Evolutionary conservation across 306 rosid genomes (phyloP).

Genomic region (Arachis hypogaea): DNA sequence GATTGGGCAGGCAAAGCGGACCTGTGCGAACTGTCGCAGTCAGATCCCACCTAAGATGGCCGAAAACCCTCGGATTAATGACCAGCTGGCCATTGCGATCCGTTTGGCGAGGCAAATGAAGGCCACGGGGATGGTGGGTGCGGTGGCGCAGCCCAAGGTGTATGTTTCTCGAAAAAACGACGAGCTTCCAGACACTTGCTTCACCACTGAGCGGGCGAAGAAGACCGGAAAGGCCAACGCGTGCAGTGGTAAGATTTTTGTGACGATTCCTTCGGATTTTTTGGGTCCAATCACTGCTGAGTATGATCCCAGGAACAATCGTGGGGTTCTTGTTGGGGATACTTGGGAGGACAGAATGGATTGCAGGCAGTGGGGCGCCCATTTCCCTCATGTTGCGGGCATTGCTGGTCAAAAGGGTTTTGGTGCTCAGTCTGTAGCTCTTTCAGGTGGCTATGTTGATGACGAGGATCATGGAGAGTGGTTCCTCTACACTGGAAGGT

Average conservation of each 20-base stretch:
- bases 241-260: slow-evolving; percentile 70
- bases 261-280: slow-evolving; percentile 57
- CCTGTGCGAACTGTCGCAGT: slow-evolving; percentile 64
- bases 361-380: slow-evolving; percentile 82
- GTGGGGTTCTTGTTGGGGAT: slow-evolving; percentile 74
- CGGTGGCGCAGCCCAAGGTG: slow-evolving; percentile 39
- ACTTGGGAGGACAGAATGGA: slow-evolving; percentile 68
- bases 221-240: slow-evolving; percentile 63
- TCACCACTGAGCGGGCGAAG: slow-evolving; percentile 64
- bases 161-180: slow-evolving; percentile 52
- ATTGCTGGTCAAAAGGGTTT: slow-evolving; percentile 74
- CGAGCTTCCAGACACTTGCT: slow-evolving; percentile 67
- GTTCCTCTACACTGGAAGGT: slow-evolving; percentile 89
- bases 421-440: slow-evolving; percentile 81
- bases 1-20: slow-evolving; percentile 55
- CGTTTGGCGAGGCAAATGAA: slow-evolving; percentile 61
- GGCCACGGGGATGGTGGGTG: neutral
- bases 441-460: slow-evolving; percentile 71
- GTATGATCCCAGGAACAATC: slow-evolving; percentile 59
- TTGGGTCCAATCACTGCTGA: slow-evolving; percentile 71
- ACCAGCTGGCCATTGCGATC: slow-evolving; percentile 68
- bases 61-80: slow-evolving; percentile 73
- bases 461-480: slow-evolving; percentile 92
- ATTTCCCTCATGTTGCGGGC: slow-evolving; percentile 76
- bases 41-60: slow-evolving; percentile 61